Conservation (phyloP, 2,329 filamentous ascomycete genomes). For the Cordyceps cateniannulata region DNA sequence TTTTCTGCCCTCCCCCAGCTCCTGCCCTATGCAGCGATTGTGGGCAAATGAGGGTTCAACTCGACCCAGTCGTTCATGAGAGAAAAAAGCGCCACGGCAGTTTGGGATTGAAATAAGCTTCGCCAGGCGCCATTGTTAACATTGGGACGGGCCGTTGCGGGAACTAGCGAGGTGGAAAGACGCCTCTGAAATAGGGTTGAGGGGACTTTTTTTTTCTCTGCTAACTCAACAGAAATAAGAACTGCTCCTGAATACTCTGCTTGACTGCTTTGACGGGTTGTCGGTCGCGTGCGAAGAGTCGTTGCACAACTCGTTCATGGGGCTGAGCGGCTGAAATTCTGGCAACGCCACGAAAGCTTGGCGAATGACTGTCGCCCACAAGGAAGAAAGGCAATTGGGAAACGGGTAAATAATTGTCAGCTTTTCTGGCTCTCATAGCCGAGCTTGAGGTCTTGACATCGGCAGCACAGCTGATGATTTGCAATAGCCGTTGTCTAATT, state of each 20-base stretch:
- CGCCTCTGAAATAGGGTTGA: too few relatives aligned
- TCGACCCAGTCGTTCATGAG: too few relatives aligned
- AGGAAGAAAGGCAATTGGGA: too few relatives aligned
- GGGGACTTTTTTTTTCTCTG: too few relatives aligned
- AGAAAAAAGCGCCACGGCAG: too few relatives aligned
- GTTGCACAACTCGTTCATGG: neutral
- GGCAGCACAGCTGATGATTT: neutral
- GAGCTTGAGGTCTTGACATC: neutral
- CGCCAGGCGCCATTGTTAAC: neutral
- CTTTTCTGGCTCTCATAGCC: neutral
- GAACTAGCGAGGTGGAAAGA: neutral
- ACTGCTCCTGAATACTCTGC: too few relatives aligned
- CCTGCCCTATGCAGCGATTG: neutral
- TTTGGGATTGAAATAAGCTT: too few relatives aligned
- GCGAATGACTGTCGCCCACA: neutral
- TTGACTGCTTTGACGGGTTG: too few relatives aligned
- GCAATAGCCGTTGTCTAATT: neutral
- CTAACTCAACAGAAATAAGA: too few relatives aligned
- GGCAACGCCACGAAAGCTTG: neutral
- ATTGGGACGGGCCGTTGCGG: neutral
- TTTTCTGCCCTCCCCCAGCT: too few relatives aligned
- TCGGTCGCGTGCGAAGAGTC: neutral
- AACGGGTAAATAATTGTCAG: too few relatives aligned
- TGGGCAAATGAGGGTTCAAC: too few relatives aligned
- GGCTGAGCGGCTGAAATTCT: neutral